Conservation (phyloP, 2,329 filamentous ascomycete species). For the Nothophoma quercina region DNA sequence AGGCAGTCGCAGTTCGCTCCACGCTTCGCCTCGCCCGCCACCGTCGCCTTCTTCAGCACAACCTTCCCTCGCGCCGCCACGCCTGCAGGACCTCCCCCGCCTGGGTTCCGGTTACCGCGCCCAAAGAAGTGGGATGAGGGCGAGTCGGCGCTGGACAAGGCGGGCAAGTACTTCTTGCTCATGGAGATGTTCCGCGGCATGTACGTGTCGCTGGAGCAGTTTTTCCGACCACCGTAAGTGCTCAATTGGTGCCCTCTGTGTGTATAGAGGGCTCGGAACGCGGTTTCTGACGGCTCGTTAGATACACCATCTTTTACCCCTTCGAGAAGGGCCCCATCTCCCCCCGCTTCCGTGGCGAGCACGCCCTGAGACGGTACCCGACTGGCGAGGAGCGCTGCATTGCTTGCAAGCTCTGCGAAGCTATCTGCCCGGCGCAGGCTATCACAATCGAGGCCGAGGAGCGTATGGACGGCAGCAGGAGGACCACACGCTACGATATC, state of each 20-base stretch:
- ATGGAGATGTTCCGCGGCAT: constrained; percentile 96
- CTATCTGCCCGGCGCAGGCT: constrained; percentile 95
- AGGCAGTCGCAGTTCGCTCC: constrained; percentile 43
- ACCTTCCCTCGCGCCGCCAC: constrained; percentile 68
- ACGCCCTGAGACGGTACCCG: constrained; percentile 94
- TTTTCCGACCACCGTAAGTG: constrained; percentile 95
- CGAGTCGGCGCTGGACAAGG: constrained; percentile 80
- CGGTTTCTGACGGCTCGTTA: constrained; percentile 53
- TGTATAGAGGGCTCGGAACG: constrained; percentile 3
- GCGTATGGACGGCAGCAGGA: constrained; percentile 91
- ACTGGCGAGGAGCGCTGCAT: constrained; percentile 99
- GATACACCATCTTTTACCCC: constrained; percentile 98
- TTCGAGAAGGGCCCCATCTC: constrained; percentile 99
- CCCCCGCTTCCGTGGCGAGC: constrained; percentile 96
- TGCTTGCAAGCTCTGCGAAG: constrained; percentile 99
- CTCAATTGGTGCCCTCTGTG: constrained; percentile 22
- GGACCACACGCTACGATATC: constrained; percentile 97
- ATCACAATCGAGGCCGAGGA: constrained; percentile 99
- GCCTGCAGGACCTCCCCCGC: constrained; percentile 78
- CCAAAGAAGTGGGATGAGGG: constrained; percentile 81
- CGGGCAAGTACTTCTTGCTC: constrained; percentile 94
- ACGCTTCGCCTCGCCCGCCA: constrained; percentile 53
- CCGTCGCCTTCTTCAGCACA: constrained; percentile 68
- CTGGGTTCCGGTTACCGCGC: constrained; percentile 79
- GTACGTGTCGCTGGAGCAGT: constrained; percentile 98